Evolutionary conservation across 306 rosid genomes (phyloP).

Genomic region (Nissolia schottii): DNA sequence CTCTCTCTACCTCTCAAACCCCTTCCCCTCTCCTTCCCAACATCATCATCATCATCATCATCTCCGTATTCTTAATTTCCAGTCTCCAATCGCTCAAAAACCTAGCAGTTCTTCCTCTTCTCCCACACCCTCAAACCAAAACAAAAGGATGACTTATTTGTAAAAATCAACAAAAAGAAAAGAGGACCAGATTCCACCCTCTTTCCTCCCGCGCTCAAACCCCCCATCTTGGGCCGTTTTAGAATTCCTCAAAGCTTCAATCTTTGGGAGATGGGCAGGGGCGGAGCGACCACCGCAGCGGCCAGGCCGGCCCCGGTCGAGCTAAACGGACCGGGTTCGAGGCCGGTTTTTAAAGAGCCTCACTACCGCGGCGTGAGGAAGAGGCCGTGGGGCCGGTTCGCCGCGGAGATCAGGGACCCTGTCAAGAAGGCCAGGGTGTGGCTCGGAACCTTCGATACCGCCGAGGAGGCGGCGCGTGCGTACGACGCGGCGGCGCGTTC

Average conservation of each 20-base stretch:
- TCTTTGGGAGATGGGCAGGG: constrained; percentile 30
- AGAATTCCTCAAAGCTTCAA: constrained; percentile 8
- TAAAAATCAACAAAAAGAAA: too few species aligned
- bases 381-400: constrained; percentile 95
- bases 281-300: background rate
- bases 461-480: constrained; percentile 92
- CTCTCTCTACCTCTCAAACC: too few species aligned
- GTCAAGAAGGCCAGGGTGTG: constrained; percentile 82
- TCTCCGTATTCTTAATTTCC: too few species aligned
- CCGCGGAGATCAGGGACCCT: constrained; percentile 98
- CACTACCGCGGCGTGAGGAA: constrained; percentile 77
- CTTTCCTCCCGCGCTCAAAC: too few species aligned
- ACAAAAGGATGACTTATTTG: too few species aligned
- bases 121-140: too few species aligned
- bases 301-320: constrained; percentile 1
- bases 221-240: constrained; percentile 12
- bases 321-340: background rate
- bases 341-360: constrained; percentile 33
- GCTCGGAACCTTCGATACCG: constrained; percentile 88
- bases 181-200: too few species aligned
- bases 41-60: too few species aligned
- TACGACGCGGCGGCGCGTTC: constrained; percentile 72
- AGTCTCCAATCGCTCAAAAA: too few species aligned
- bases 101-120: too few species aligned
- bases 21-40: too few species aligned